Base-by-base conservation (phyloP, 176 grass and related monocot species). In the Panicum miliaceum region DNA sequence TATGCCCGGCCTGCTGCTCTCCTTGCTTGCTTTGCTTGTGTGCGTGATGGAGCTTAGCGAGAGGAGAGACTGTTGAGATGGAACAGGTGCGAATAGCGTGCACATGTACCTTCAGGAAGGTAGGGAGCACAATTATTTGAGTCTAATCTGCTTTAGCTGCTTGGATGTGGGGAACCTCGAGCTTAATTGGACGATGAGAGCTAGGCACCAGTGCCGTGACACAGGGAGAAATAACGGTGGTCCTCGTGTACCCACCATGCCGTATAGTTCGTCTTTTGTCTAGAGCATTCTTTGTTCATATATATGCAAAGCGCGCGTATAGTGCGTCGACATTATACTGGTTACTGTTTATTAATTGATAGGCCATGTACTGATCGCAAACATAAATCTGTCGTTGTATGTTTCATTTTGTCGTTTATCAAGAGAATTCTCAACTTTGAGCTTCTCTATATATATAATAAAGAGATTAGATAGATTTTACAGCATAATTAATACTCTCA, bases 101-200 rank as follows among this genome's bases (percentile, higher is more conserved):
- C 81, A 84, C 86, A 72, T 84, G 86, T 66, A 56, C 63, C 62
- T 45, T n/a, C 6, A 10, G 64, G 77, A 81, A 70, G 63, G 61
- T 81, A 84, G 82, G 87, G 82, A 26, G 68, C 87, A 85, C 82
- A 62, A 89, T 85, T 81, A 80, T 89, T 81, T 42, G 13, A 35
- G 40, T 36, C 2, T 13, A 76, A 81, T 69, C 62, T 52, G 32
- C 76, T 85, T 74, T 75, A 61, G 76, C 41, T 43, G 69, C 70
- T 59, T 75, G 56, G 48, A 66, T 74, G 37, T 81, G 62, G 75
- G 68, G 68, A 66, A 7, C 9, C 54, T 73, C 6, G 29, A 45
- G 59, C 61, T 14, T 88, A 69, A 69, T 77, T 73, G 53, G 76
- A 23, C 59, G 76, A 40, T 3, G 51, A 7, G 10, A 9, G 12